These are phyloP conservation scores for Solanum ossicruentum DNA, from an alignment of 257 asterid species.

Conservation along the genomic window DNA sequence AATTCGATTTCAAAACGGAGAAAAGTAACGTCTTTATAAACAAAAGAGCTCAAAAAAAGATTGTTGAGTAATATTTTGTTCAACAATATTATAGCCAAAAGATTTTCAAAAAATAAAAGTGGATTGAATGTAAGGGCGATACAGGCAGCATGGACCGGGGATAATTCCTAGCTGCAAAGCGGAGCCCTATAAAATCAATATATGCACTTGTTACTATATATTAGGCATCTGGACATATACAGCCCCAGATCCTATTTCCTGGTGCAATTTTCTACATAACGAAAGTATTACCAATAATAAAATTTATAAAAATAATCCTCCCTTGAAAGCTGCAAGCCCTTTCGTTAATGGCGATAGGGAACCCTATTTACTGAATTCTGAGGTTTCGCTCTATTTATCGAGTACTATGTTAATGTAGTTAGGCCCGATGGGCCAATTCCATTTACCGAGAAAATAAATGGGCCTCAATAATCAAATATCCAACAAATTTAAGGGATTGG, in stretches of 20 bases:
- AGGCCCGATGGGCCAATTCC: neutral
- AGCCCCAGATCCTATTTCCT: neutral
- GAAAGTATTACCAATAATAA: neutral
- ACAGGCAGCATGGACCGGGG: conserved; percentile 11
- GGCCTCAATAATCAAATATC: neutral
- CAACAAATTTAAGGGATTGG: too few relatives aligned
- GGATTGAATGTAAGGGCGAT: neutral
- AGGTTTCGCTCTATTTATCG: neutral
- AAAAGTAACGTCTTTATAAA: neutral
- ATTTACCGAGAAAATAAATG: neutral
- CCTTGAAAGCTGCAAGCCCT: neutral
- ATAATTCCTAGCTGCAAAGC: conserved; percentile 14
- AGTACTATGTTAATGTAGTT: neutral
- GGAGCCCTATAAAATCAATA: conserved; percentile 1
- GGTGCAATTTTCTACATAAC: neutral
- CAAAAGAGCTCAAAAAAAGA: neutral
- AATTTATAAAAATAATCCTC: neutral
- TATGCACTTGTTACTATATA: neutral
- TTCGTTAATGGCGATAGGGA: neutral
- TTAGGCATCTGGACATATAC: conserved; percentile 1
- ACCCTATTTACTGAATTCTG: neutral
- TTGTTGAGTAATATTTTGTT: neutral
- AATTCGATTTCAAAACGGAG: neutral
- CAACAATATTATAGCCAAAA: neutral
- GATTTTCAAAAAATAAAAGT: neutral